A percentile compares a stretch with the other conserved stretches of the same genome.
phyloP scores from a whole-genome alignment of 495 filamentous ascomycete species.

The Daldinia grandis region DNA sequence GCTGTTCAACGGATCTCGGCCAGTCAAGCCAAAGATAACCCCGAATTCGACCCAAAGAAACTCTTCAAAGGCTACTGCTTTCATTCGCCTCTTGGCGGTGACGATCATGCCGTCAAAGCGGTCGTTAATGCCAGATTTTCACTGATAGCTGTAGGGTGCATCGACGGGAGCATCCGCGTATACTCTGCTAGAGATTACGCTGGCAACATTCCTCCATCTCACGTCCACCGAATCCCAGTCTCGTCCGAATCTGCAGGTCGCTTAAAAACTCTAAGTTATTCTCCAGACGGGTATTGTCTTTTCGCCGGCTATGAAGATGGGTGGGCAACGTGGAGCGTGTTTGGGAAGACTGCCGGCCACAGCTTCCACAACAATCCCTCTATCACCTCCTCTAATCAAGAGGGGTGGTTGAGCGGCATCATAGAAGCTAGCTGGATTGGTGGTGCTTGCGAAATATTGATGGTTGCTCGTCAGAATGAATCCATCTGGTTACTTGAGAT shows the following conservation, averaged over 20 bases:
- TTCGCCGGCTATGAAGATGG: slow-evolving; percentile 93
- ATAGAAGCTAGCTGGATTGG: slow-evolving; percentile 83
- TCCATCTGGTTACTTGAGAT: slow-evolving; percentile 89
- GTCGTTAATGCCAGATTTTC: slow-evolving; percentile 96
- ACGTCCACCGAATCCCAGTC: slow-evolving; percentile 72
- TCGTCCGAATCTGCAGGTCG: slow-evolving; percentile 70
- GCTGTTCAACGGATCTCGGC: slow-evolving; percentile 76
- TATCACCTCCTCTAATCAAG: slow-evolving; percentile 70
- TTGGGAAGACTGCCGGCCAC: slow-evolving; percentile 83
- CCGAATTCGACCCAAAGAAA: slow-evolving; percentile 61
- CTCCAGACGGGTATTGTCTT: slow-evolving; percentile 94
- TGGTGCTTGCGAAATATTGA: slow-evolving; percentile 83
- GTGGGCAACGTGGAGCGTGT: slow-evolving; percentile 97
- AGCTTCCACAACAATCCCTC: slow-evolving; percentile 77
- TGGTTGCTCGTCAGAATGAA: slow-evolving; percentile 73
- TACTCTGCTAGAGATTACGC: slow-evolving; percentile 93
- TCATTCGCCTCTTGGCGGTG: slow-evolving; percentile 70
- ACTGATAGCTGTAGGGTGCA: slow-evolving; percentile 85
- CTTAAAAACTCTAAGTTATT: slow-evolving; percentile 82
- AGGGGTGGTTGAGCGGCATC: slow-evolving; percentile 82
- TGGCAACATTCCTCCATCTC: slow-evolving; percentile 91
- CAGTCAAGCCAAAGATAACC: slow-evolving; percentile 32
- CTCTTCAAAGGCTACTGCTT: slow-evolving; percentile 93
- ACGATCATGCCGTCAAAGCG: slow-evolving; percentile 71
- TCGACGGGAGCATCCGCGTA: slow-evolving; percentile 79